These are phyloP conservation scores for Microbotryomycetes sp. DNA, from an alignment of 1,284 basidiomycete genomes.

Conservation along the genomic window DNA sequence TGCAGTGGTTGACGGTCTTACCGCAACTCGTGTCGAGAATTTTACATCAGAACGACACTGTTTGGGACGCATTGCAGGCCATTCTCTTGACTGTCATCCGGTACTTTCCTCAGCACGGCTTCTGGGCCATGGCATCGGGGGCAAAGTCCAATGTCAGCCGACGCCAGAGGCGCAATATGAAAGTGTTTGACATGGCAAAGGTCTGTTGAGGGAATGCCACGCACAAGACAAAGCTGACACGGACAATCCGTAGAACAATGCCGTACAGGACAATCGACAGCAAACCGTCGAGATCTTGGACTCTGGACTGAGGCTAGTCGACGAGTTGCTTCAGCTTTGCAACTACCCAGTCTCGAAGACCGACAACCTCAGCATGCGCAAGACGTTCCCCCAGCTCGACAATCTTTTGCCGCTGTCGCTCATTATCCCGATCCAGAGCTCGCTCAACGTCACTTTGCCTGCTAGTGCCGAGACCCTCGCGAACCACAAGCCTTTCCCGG, in stretches of 20 bases:
- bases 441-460: constrained; percentile 81
- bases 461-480: constrained; percentile 52
- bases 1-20: constrained; percentile 89
- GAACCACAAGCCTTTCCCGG: constrained; percentile 74
- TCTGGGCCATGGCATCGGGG: constrained; percentile 89
- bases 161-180: constrained; percentile 56
- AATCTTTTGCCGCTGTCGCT: constrained; percentile 57
- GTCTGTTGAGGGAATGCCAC: constrained; percentile 43
- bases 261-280: constrained; percentile 7
- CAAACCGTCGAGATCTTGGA: constrained; percentile 51
- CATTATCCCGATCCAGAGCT: constrained; percentile 88
- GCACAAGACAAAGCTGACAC: too few species aligned
- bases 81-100: constrained; percentile 69
- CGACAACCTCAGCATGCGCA: constrained; percentile 53
- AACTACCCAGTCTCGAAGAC: constrained; percentile 47
- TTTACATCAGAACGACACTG: constrained; percentile 64
- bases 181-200: constrained; percentile 60
- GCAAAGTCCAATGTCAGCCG: constrained; percentile 70
- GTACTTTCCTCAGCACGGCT: constrained; percentile 80
- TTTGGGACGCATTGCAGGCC: constrained; percentile 58
- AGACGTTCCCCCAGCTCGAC: constrained; percentile 58
- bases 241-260: not conserved
- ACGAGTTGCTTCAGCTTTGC: constrained; percentile 61
- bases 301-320: constrained; percentile 56
- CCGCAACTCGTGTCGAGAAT: constrained; percentile 96